A percentile compares a stretch with the other conserved stretches of the same genome.
phyloP scores from a whole-genome alignment of 139 green algal species.

The Coccomyxa sp. region DNA sequence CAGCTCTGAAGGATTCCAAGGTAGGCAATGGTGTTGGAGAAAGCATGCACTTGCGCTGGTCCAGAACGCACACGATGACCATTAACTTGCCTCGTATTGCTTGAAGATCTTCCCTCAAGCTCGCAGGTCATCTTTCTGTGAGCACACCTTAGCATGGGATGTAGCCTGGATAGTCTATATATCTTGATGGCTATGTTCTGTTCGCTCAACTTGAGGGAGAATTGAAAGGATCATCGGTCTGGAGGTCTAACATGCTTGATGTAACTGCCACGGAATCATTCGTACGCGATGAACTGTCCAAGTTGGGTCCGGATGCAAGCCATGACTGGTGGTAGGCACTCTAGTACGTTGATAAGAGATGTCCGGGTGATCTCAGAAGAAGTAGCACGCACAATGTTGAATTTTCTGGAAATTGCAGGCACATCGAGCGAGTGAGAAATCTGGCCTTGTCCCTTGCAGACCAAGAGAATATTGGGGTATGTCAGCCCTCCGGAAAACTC shows the following conservation, averaged over 20 bases:
- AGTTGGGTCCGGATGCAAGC: conserved; percentile 5
- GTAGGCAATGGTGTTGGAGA: no score
- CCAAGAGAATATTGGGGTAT: conserved; percentile 11
- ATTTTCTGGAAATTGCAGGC: conserved; percentile 1
- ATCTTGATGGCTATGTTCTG: not conserved
- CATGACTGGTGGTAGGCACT: conserved; percentile 24
- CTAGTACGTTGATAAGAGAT: not conserved
- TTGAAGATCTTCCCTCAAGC: no score
- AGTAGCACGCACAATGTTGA: not conserved
- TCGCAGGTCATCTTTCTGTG: no score
- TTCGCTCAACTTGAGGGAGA: not conserved
- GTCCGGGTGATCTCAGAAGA: not conserved
- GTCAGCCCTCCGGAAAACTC: no score
- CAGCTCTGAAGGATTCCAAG: no score
- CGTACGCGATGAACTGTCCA: conserved; percentile 1
- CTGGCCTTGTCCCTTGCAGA: conserved; percentile 11
- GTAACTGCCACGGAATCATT: not conserved
- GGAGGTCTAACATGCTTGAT: not conserved
- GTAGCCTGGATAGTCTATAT: no score
- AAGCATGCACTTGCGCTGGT: no score
- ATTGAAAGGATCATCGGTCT: not conserved
- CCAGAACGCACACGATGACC: no score
- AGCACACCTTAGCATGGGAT: no score
- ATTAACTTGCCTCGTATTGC: no score
- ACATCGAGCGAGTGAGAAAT: conserved; percentile 25